Percentiles rank a stretch among this genome's conserved stretches.
These are phyloP conservation scores for Lomentospora prolificans DNA, from an alignment of 2,329 filamentous ascomycete genomes.

Conservation along the genomic window DNA sequence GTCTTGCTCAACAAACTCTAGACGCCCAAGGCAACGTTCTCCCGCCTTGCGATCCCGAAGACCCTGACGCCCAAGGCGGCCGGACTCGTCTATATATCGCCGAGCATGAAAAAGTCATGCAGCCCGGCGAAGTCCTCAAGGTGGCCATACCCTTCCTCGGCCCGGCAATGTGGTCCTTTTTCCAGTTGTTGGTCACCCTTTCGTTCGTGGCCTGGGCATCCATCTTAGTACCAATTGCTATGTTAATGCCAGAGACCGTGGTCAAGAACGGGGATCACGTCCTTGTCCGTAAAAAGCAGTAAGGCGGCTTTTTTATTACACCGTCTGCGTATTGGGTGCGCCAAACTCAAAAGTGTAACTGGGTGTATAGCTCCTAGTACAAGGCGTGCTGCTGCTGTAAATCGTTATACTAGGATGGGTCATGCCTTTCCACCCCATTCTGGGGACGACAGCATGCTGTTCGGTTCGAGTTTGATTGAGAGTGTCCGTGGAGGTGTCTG, in stretches of 20 bases:
- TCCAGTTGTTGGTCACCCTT: neutral
- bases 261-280: constrained; percentile 3
- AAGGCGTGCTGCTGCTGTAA: too few relatives aligned
- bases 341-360: too few relatives aligned
- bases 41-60: neutral
- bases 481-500: too few relatives aligned
- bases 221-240: constrained; percentile 2
- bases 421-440: too few relatives aligned
- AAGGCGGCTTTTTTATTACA: neutral
- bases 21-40: constrained; percentile 1
- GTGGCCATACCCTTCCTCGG: neutral
- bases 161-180: neutral
- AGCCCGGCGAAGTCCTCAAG: constrained; percentile 2
- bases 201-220: neutral
- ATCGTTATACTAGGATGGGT: too few relatives aligned
- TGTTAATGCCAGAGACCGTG: constrained; percentile 2
- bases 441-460: too few relatives aligned
- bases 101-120: neutral
- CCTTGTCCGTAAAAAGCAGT: neutral
- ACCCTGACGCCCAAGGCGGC: neutral
- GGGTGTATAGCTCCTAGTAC: too few relatives aligned
- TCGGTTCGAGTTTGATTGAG: too few relatives aligned
- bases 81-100: constrained; percentile 1
- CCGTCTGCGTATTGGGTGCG: too few relatives aligned
- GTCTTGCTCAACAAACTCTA: constrained; percentile 3